Conservation (phyloP, 441 rosid species). For the Erodium moschatum region DNA sequence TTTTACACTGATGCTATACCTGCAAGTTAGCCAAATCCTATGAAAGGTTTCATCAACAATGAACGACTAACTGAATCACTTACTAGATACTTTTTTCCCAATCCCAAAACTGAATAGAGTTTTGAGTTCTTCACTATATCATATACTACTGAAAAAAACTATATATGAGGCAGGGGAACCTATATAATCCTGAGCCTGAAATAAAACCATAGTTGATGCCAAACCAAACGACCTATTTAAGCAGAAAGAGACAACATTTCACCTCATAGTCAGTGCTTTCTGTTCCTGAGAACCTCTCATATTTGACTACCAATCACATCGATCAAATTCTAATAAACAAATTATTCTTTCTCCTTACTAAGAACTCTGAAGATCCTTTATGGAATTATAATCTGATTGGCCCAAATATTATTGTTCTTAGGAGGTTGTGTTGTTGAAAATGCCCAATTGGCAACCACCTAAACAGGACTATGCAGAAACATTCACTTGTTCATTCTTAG, state of each 20-base stretch:
- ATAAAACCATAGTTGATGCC: neutral
- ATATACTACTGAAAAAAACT: neutral
- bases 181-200: too few relatives aligned
- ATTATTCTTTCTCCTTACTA: neutral
- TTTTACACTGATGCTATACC: neutral
- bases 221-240: neutral
- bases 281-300: neutral
- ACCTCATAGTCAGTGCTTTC: neutral
- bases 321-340: neutral
- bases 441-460: neutral
- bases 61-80: neutral
- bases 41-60: neutral
- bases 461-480: neutral
- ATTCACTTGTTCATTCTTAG: neutral
- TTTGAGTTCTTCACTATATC: neutral
- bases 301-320: neutral
- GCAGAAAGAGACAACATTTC: neutral
- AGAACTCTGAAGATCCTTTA: neutral
- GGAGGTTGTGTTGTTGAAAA: neutral
- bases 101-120: neutral
- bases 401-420: neutral
- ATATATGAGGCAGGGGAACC: too few relatives aligned
- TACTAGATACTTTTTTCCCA: neutral
- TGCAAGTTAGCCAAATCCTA: neutral
- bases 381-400: neutral